Base-by-base conservation (phyloP, 495 filamentous ascomycete genomes). In the Penicillium pulvis region DNA sequence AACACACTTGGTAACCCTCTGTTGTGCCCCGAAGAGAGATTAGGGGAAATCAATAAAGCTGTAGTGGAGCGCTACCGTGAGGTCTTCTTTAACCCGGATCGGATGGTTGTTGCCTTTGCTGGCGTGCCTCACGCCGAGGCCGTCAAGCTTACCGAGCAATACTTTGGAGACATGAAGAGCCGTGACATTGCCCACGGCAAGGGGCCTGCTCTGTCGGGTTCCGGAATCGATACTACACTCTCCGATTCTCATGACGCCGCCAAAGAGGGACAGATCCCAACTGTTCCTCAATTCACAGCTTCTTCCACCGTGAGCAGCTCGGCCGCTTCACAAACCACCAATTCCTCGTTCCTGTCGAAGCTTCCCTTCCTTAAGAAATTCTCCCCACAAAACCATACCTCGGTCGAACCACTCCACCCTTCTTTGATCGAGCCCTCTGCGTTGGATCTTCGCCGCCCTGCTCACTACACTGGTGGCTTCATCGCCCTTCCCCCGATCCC, bases 1-100 rank as follows among this genome's bases (percentile, higher is more conserved):
- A 98, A 99, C 73, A 99, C 94, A 0, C 76, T 99, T 5, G 94
- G 94, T 6, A 96, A 98, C 70, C 94, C 94, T 6, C 68, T 99
- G 53, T 74, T 99, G 43, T 98, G 95, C 73, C 94, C 94, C 0
- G 81, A 85, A 60, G 95, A 99, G 63, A 79, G 93, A 56, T 73
- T 98, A 54, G 74, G 73, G 0, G 75, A 86, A 54, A 99, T 99
- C 62, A 80, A 95, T 69, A 85, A 85, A 64, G 75, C 78, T 0
- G 81, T 87, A 3, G 85, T 99, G 41, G 81, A 89, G 59, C 83
- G 87, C 7, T 99, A 99, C 66, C 78, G 94, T 47, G 80, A 88
- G 54, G 76, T 86, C 0, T 97, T 99, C 65, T 97, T 90, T 75
- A 85, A 84, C 31, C 94, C 94, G 0, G 92, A 97, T 63, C 79